Conservation (phyloP, 345 rosid species). For the Salix arbutifolia region DNA sequence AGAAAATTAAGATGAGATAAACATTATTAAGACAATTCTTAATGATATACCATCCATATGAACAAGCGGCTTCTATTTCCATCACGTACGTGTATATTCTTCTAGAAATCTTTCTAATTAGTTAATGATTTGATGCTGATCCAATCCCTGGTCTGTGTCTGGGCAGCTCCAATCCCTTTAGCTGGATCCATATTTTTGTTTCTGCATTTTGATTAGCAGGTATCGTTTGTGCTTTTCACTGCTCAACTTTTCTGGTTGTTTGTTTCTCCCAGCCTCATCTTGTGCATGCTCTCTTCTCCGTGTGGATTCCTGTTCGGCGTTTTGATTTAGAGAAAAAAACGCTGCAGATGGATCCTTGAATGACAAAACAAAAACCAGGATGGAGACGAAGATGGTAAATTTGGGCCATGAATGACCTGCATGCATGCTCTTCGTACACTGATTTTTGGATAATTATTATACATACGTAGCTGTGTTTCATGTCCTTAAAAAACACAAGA, state of each 20-base stretch:
- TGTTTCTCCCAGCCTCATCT: background rate
- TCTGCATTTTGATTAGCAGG: background rate
- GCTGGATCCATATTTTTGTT: background rate
- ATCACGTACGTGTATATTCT: too few relatives aligned
- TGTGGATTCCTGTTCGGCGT: background rate
- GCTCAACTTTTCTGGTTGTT: background rate
- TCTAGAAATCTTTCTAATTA: background rate
- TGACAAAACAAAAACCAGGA: too few relatives aligned
- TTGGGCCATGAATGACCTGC: background rate
- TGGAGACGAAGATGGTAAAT: background rate
- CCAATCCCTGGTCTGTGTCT: background rate
- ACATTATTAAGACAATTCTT: background rate
- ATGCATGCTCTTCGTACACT: too few relatives aligned
- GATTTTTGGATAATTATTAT: too few relatives aligned
- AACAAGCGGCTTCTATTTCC: too few relatives aligned
- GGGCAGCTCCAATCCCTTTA: background rate
- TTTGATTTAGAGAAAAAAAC: background rate
- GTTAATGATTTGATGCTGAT: background rate
- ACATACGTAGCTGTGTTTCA: too few relatives aligned
- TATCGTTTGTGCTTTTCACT: background rate
- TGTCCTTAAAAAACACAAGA: too few relatives aligned
- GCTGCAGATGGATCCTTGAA: background rate
- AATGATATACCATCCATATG: too few relatives aligned
- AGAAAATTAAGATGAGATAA: background rate
- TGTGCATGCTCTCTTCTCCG: background rate